A percentile compares a stretch with the other conserved stretches of the same genome.
Conservation (phyloP, 2,329 filamentous ascomycete species). For the Xylaria sp. region DNA sequence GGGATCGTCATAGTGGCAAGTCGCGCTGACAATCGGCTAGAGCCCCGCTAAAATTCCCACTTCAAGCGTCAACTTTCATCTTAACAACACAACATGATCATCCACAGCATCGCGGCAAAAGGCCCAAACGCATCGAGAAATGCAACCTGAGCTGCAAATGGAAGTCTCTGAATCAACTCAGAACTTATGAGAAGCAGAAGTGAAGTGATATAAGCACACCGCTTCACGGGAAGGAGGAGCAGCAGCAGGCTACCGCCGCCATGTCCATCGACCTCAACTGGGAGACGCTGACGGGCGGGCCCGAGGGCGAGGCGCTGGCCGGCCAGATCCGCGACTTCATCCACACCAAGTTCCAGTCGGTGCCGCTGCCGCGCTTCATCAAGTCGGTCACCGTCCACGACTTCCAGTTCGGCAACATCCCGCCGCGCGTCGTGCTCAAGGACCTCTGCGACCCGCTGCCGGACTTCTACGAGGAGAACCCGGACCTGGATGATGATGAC, state of each 20-base stretch:
- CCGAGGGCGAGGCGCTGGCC: slow-evolving; percentile 83
- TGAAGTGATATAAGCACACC: slow-evolving; percentile 4
- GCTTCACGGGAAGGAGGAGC: not conserved
- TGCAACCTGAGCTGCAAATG: not conserved
- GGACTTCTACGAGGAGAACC: slow-evolving; percentile 90
- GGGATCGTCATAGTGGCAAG: too few species aligned
- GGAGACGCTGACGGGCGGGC: slow-evolving; percentile 86
- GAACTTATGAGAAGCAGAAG: slow-evolving; percentile 5
- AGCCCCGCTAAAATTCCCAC: too few species aligned
- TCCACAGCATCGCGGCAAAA: not conserved
- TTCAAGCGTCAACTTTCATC: too few species aligned
- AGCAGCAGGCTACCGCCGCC: not conserved
- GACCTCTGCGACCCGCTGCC: slow-evolving; percentile 94
- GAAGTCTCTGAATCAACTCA: not conserved
- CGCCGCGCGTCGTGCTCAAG: slow-evolving; percentile 88
- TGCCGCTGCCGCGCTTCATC: slow-evolving; percentile 91
- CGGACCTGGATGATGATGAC: slow-evolving; percentile 63
- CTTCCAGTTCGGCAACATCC: slow-evolving; percentile 85
- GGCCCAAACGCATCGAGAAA: not conserved
- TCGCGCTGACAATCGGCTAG: too few species aligned
- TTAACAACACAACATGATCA: not conserved
- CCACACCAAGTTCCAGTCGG: slow-evolving; percentile 91
- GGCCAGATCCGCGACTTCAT: slow-evolving; percentile 90
- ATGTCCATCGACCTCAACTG: slow-evolving; percentile 99
- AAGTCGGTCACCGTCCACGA: slow-evolving; percentile 92